Percentiles rank a stretch among this genome's conserved stretches.
phyloP scores from a whole-genome alignment of 371 early-diverging fungal genomes.

The Dipsacomyces acuminosporus region DNA sequence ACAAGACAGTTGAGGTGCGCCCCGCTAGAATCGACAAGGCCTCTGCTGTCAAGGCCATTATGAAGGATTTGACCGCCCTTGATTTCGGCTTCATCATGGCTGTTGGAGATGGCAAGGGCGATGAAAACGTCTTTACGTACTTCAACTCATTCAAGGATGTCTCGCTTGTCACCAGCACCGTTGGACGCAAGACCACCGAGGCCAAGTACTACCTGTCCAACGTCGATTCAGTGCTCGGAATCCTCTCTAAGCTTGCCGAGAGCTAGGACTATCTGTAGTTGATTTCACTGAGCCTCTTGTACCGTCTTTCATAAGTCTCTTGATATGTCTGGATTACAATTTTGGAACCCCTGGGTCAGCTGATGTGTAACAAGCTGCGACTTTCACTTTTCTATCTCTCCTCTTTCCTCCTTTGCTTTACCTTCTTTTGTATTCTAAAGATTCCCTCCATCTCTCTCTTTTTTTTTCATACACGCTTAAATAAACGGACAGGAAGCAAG shows the following conservation, averaged over 20 bases:
- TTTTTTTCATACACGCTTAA: no score
- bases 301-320: no score
- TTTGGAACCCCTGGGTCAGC: no score
- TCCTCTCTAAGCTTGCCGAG: conserved; percentile 26
- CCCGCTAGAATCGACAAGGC: conserved; percentile 89
- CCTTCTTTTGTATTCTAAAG: no score
- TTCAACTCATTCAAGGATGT: conserved; percentile 55
- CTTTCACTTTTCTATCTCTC: no score
- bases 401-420: no score
- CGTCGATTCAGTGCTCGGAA: conserved; percentile 38
- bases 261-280: not conserved
- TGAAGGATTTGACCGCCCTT: conserved; percentile 58
- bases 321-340: no score
- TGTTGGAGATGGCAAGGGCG: conserved; percentile 91
- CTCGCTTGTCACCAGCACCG: conserved; percentile 74
- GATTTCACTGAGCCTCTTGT: no score
- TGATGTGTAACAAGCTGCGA: no score
- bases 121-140: conserved; percentile 80
- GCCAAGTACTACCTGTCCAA: conserved; percentile 73
- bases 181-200: conserved; percentile 94
- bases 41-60: conserved; percentile 79
- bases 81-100: conserved; percentile 70
- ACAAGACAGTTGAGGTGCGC: conserved; percentile 91
- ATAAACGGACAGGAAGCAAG: no score
- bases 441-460: no score